Base-by-base conservation (phyloP, 2,329 filamentous ascomycete species). In the Colletotrichum plurivorum region DNA sequence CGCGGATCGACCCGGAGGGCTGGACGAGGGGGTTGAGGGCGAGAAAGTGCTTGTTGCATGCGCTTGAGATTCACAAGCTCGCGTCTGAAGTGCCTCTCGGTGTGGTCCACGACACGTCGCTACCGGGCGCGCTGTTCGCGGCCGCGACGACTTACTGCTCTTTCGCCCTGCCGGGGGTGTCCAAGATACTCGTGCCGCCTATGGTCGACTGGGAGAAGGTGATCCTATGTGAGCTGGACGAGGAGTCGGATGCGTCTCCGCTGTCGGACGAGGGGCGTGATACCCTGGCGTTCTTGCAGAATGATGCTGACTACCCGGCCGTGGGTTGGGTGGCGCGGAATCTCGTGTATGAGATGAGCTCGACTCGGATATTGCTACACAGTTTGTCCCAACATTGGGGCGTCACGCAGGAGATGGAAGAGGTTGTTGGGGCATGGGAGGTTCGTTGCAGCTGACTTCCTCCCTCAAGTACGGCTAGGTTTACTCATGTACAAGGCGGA, bases 351-450 rank as follows among this genome's bases (percentile, higher is more conserved):
- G 60, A 63, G n/a, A 8, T 63, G 8, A 63, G 51, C 60, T 31
- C 60, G 4, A 54, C 55, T 8, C 36, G 60, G 2, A 63, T 63
- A 4, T 12, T 63, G n/a, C 13, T 63, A n/a, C 60, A 55, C 13
- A 63, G 51, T 15, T 12, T 63, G 18, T 63, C 51, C 0, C 52
- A 54, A 12, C 51, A 63, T n/a, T 63, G 60, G 60, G 60, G 60
- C 20, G 60, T 63, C 5, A 63, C 60, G 5, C 22, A 22, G n/a
- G 51, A 63, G 41, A 63, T 61, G 58, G 58, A 61, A 27, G 58
- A 61, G 27, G 58, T 61, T 3, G 58, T 61, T 18, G 58, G 46
- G 16, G 58, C 58, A 15, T 61, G 58, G 58, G 58, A 61, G 5
- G 16, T 48, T 5, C 58, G 48, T 6, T 61, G 58, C 16, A 52